These are phyloP conservation scores for Hymenoscyphus occultus DNA, from an alignment of 2,329 filamentous ascomycete species.

Conservation along the genomic window DNA sequence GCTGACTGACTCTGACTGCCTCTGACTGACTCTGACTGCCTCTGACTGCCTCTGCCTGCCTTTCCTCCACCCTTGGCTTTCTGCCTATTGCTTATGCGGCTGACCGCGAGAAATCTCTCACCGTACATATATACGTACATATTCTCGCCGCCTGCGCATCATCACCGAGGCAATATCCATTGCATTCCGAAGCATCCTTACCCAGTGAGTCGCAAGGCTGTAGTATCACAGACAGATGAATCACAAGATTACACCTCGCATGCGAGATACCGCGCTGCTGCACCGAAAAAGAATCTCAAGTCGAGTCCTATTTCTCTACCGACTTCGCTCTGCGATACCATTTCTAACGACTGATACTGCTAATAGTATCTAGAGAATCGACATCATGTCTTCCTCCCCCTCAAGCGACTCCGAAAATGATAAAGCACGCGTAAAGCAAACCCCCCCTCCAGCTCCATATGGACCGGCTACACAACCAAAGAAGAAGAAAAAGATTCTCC, in stretches of 20 bases:
- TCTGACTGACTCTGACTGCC: no score
- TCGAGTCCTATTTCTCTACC: neutral
- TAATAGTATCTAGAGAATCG: conserved; percentile 2
- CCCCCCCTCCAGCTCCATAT: conserved; percentile 16
- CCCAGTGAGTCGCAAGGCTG: conserved; percentile 2
- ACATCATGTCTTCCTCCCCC: conserved; percentile 21
- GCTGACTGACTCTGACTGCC: no score
- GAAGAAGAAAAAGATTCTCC: conserved; percentile 54
- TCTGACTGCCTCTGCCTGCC: neutral
- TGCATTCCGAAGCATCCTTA: neutral
- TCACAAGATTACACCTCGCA: neutral
- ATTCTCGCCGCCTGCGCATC: neutral
- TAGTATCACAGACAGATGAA: neutral
- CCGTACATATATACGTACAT: neutral
- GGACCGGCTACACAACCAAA: conserved; percentile 45
- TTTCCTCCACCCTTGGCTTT: neutral
- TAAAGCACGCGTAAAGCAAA: conserved; percentile 3
- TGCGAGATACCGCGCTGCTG: neutral
- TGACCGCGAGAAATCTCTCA: conserved; percentile 1
- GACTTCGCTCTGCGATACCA: neutral
- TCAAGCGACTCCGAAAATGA: conserved; percentile 27
- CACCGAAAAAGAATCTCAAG: neutral
- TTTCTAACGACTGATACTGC: neutral
- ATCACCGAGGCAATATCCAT: neutral
- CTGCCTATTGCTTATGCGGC: neutral